Base-by-base conservation (phyloP, 371 early-diverging fungal genomes). In the Mucor racemosus region DNA sequence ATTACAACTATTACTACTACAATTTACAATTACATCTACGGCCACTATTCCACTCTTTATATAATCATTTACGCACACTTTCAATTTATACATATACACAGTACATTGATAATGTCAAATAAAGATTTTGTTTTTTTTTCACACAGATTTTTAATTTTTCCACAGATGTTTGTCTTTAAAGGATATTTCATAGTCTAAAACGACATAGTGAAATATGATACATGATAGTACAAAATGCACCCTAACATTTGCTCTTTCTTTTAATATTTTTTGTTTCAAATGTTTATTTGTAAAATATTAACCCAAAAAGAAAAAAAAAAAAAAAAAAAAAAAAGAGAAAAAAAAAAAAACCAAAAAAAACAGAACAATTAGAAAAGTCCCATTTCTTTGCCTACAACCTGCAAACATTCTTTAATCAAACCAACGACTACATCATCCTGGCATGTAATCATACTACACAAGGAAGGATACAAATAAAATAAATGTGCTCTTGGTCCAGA, bases 381-480 rank as follows among this genome's bases (percentile, higher is more conserved):
- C 69, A 87, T 78, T 54, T 84, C 86, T 38, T 73, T 59, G 26
- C 88, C 85, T 19, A 84, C 80, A 40, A 81, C 77, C 58, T 80
- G 76, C 34, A 91, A 72, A 71, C 88, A 88, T 21, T 80, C 80
- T 62, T 84, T 81, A 14, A 88, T 84, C 54, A 87, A 64, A 48
- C 80, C 75, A 42, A 89, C 77, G 1, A 92, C 84, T 31, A 72
- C 78, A 19, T 85, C 78, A 64, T 88, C 88, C 55, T 83, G 75
- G 57, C 86, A 88, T 26, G 83, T 81, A 65, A 86, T 81, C 72
- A 86, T 84, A 55, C 88, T 87, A 67, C 86, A 88, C 44, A 93
- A 69, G 2, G 84, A 67, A 34, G 88, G 88, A 74, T 91, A 93
- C 46, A 95, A 75, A 62, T 86, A 84, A 72, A 92, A 93, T 36